phyloP scores from a whole-genome alignment of 805 yeast species.

The Kluyveromyces starmeri region DNA sequence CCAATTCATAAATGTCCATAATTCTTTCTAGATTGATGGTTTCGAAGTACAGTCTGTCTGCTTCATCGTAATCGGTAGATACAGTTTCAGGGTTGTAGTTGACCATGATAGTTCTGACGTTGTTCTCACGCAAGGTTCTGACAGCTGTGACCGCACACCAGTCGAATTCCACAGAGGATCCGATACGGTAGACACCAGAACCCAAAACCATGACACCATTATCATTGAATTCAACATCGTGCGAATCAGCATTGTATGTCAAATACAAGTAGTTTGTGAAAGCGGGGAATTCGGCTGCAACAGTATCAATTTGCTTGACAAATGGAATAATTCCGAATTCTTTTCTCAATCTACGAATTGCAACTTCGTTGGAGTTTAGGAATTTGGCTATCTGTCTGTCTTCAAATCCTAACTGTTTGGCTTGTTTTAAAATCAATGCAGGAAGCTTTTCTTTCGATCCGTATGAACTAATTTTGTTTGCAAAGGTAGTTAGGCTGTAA shows the following conservation, averaged over 20 bases:
- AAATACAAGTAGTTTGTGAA: constrained; percentile 87
- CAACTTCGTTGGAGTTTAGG: constrained; percentile 82
- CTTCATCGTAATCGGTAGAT: constrained; percentile 97
- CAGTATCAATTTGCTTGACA: constrained; percentile 95
- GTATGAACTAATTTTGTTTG: constrained; percentile 47
- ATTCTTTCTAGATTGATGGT: constrained; percentile 91
- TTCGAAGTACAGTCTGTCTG: constrained; percentile 93
- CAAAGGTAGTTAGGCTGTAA: constrained; percentile 63
- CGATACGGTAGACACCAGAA: constrained; percentile 97
- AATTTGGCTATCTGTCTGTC: constrained; percentile 93
- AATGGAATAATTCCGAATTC: constrained; percentile 83
- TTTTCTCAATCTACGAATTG: constrained; percentile 80
- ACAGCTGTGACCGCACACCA: constrained; percentile 99
- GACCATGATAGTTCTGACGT: constrained; percentile 88
- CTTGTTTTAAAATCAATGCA: constrained; percentile 56
- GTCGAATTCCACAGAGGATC: constrained; percentile 97
- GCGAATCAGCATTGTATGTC: constrained; percentile 86
- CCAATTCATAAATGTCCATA: constrained; percentile 88
- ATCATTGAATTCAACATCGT: constrained; percentile 83
- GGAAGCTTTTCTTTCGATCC: constrained; percentile 55
- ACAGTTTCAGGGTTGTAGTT: constrained; percentile 98
- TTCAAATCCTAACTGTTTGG: constrained; percentile 94
- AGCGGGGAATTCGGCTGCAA: constrained; percentile 99
- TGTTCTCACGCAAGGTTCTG: constrained; percentile 80
- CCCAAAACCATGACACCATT: constrained; percentile 94